phyloP scores from a whole-genome alignment of 148 eudicot genomes.

The Silene conica region DNA sequence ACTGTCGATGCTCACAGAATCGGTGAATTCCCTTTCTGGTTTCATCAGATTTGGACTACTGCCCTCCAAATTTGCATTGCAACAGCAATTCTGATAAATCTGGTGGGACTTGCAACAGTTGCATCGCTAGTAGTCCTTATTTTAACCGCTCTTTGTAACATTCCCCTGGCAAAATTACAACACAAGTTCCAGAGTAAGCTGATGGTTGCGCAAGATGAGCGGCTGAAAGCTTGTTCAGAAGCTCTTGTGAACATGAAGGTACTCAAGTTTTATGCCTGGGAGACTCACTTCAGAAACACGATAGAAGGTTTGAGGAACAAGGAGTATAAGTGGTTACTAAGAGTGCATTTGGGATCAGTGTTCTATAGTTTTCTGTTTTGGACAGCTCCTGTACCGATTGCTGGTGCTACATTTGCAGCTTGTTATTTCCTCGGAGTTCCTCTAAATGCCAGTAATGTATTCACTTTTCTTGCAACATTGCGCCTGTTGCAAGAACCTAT shows the following conservation, averaged over 20 bases:
- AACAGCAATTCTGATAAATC: constrained; percentile 40
- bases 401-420: constrained; percentile 80
- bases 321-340: constrained; percentile 60
- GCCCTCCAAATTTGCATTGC: constrained; percentile 61
- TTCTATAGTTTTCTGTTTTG: constrained; percentile 59
- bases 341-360: constrained; percentile 59
- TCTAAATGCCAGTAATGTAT: constrained; percentile 68
- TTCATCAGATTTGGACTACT: constrained; percentile 81
- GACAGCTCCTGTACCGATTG: constrained; percentile 73
- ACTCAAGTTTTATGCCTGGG: constrained; percentile 85
- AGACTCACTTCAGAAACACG: constrained; percentile 54
- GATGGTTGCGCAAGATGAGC: constrained; percentile 60
- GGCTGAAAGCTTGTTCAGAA: constrained; percentile 57
- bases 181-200: constrained; percentile 60
- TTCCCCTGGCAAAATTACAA: constrained; percentile 68
- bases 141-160: constrained; percentile 59
- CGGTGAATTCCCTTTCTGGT: constrained; percentile 82
- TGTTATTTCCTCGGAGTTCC: constrained; percentile 62
- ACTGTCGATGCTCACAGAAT: constrained; percentile 71
- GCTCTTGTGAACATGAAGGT: constrained; percentile 78
- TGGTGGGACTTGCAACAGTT: constrained; percentile 58
- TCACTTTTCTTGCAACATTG: constrained; percentile 79
- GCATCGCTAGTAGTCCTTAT: constrained; percentile 52
- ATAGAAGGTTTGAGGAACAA: constrained; percentile 51
- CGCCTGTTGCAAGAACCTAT: constrained; percentile 82